Evolutionary conservation across 2,329 filamentous ascomycete species (phyloP), one percentile per base, ranked within the genome.

Genomic region (Diaporthe capsici): DNA sequence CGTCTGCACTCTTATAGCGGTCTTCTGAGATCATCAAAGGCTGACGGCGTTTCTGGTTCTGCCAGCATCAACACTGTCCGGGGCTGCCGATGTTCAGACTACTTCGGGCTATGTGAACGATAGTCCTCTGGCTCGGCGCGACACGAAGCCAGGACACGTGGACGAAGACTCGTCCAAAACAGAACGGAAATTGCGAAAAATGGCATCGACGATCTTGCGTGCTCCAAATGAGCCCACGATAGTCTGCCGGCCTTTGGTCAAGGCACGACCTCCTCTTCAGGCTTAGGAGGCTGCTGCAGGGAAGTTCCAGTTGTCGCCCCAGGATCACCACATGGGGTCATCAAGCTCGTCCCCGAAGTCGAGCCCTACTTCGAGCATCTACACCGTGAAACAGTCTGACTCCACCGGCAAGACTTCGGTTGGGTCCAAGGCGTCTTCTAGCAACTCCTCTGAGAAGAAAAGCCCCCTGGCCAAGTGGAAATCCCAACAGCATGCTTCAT

Each of bases 141-240:
- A 31, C 68, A 61, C 67, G 39, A 79, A 44, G 58, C 72, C 34
- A 44, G 70, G 34, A 72, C 71, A 74, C 79, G 37, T 20, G 1
- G 10, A 13, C 20, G 39, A 39, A 34, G 37, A 34, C 39, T 44
- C 49, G 25, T 34, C 34, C 31, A 75, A n/a, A 47, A 25, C 57
- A 28, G 53, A 57, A 67, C 47, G 60, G 0, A 51, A 71, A 42
- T 22, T 83, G 39, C 81, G 79, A 60, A 86, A 83, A 76, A 83
- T 88, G 77, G 85, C 86, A 28, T 81, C 84, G 67, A 83, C 84
- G 31, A 80, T 87, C 31, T 80, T 86, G 61, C 85, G 84, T 74
- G 77, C 79, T 22, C 82, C 84, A 39, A 79, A 84, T 28, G 84
- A 86, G 42, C 84, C 84, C 7, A 88, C 86, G 2, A 82, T 88